Evolutionary conservation across 768 basidiomycete species (phyloP), one percentile per base, ranked within the genome.

Genomic region (Chlorophyllum brunneum): DNA sequence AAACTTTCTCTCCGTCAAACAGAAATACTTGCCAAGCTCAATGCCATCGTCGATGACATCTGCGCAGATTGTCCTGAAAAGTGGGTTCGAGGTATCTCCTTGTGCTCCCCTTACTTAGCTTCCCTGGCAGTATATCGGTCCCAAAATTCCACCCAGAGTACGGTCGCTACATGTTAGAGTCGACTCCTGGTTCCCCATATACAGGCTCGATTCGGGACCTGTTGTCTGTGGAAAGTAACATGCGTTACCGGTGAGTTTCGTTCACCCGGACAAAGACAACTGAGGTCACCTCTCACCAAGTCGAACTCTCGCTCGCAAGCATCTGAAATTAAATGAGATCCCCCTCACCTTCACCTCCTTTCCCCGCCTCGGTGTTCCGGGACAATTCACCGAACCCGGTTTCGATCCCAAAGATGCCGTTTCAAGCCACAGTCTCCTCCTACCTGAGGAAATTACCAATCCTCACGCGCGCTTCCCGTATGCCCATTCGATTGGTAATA

Each of bases 111-210:
- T 46, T 48, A 40, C 53, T 46, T 40, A 38, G 34, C 34, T 27
- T 34, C 41, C 37, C 43, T 43, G 50, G 26, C 54, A 92, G 88
- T 31, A 72, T 83, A 38, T 75, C 83, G 2, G 80, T 92, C 22
- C 97, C 97, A 2, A 88, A 86, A 10, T 98, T 95, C 63, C 97
- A 98, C 64, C 95, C 95, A 15, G 97, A 99, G 69, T 99, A 98
- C 72, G 97, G 97, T 34, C 81, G 95, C 33, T 98, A 91, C 73
- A 99, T 99, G 97, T 79, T 99, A 47, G 97, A 99, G 67, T 93
- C 93, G 2, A 99, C 95, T 0, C 97, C 97, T 0, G 97, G 97
- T 2, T 83, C 86, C 43, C 97, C 97, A 2, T 98, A 98, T 71
- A 88, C 91, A 4, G 93, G 92, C 8, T 86, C 81, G 13, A 82